phyloP scores from a whole-genome alignment of 1,139 yeast species.

The Lodderomyces elongisporus region DNA sequence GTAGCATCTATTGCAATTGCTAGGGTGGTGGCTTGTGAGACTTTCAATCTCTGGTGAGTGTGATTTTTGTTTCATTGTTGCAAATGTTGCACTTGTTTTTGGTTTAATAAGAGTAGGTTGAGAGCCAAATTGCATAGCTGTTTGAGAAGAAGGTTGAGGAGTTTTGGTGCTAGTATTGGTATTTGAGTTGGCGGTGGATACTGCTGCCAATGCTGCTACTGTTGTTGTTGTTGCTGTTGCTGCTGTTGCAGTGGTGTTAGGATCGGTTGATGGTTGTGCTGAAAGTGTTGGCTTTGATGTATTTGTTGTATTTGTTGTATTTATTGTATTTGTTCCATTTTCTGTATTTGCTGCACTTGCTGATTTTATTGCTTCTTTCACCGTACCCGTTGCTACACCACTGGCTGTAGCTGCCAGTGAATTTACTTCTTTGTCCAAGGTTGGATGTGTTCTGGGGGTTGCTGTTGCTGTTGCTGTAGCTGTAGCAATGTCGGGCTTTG shows the following conservation, averaged over 20 bases:
- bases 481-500: conserved; percentile 1
- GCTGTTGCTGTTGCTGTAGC: not conserved
- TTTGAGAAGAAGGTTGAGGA: not conserved
- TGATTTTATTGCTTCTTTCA: not conserved
- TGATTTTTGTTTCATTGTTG: conserved; percentile 4
- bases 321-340: too few relatives aligned
- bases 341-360: too few relatives aligned
- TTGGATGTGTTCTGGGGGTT: not conserved
- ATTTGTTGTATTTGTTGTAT: not conserved
- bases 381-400: not conserved
- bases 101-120: not conserved
- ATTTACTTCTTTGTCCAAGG: too few relatives aligned
- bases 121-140: not conserved
- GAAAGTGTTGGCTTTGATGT: not conserved
- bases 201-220: not conserved
- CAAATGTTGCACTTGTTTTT: conserved; percentile 2
- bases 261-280: not conserved
- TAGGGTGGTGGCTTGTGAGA: conserved; percentile 25
- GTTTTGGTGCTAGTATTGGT: not conserved
- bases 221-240: not conserved
- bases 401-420: too few relatives aligned
- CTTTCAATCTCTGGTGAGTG: conserved; percentile 14
- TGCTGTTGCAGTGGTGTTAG: not conserved
- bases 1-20: conserved; percentile 41
- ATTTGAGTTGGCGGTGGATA: not conserved